Conservation (phyloP, 2,329 filamentous ascomycete genomes). For the Neofusicoccum sp. region DNA sequence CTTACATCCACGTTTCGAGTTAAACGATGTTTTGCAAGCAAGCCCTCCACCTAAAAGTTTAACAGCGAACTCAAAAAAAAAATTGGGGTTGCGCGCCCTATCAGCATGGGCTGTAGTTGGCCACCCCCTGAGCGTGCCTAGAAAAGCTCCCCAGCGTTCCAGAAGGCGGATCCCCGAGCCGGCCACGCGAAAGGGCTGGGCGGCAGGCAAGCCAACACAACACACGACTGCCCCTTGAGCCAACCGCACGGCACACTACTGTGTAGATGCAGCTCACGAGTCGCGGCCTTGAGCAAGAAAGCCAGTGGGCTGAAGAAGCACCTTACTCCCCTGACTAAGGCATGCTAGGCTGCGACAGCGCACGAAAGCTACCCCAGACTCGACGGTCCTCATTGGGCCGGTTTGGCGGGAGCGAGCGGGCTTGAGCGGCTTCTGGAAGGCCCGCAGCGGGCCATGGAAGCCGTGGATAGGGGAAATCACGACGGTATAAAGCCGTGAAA, state of each 20-base stretch:
- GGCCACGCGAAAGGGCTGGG: conserved; percentile 10
- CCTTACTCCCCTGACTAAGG: conserved; percentile 15
- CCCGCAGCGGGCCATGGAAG: not conserved
- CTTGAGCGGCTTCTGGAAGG: not conserved
- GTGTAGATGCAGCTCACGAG: not conserved
- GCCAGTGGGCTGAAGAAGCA: conserved; percentile 2
- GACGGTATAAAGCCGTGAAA: conserved; percentile 17
- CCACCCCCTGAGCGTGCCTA: conserved; percentile 8
- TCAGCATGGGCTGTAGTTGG: not conserved
- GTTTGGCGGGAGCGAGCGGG: not conserved
- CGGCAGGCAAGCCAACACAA: not conserved
- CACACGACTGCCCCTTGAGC: conserved; percentile 7
- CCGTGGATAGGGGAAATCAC: conserved; percentile 12
- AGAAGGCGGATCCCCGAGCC: conserved; percentile 16
- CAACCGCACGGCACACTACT: not conserved
- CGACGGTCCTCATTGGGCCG: conserved; percentile 4
- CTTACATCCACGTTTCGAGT: conserved; percentile 13
- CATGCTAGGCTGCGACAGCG: not conserved
- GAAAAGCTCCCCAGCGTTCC: conserved; percentile 6
- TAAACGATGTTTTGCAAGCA: conserved; percentile 11
- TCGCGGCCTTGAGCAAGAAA: not conserved
- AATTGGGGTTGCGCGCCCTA: not conserved
- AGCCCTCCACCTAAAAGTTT: not conserved
- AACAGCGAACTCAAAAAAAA: conserved; percentile 9
- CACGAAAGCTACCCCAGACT: conserved; percentile 10